Conservation (phyloP, 2,329 filamentous ascomycete species). For the Chaetoscypha palmicola region DNA sequence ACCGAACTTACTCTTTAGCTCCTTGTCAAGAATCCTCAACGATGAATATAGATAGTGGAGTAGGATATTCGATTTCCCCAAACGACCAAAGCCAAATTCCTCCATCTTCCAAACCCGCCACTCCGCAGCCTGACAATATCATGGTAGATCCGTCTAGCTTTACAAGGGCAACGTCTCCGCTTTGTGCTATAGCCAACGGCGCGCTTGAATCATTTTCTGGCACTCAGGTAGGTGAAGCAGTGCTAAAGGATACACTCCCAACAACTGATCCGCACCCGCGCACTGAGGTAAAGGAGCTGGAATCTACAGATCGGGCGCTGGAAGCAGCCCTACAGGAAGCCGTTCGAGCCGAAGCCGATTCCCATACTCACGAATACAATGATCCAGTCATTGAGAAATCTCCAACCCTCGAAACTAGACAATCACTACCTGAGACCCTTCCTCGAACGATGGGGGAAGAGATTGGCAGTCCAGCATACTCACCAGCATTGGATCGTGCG, state of each 20-base stretch:
- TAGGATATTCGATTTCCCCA: not conserved
- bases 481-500: conserved; percentile 18
- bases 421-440: conserved; percentile 10
- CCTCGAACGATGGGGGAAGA: conserved; percentile 12
- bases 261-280: not conserved
- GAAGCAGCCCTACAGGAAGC: conserved; percentile 26
- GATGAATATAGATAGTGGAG: not conserved
- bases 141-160: not conserved
- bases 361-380: conserved; percentile 9
- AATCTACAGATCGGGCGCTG: conserved; percentile 18
- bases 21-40: conserved; percentile 5
- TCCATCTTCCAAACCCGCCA: not conserved
- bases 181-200: no score
- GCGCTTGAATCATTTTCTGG: no score
- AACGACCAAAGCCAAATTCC: not conserved
- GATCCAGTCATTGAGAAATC: conserved; percentile 24
- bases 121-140: not conserved
- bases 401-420: conserved; percentile 16
- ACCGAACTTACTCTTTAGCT: conserved; percentile 20
- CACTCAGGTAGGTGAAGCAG: not conserved
- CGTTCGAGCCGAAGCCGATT: conserved; percentile 25
- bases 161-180: no score
- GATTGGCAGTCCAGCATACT: conserved; percentile 20
- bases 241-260: not conserved
- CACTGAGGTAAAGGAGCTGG: not conserved